A percentile compares a stretch with the other conserved stretches of the same genome.
phyloP scores from a whole-genome alignment of 352 stramenopile genomes.

The Blastocystis sp. region DNA sequence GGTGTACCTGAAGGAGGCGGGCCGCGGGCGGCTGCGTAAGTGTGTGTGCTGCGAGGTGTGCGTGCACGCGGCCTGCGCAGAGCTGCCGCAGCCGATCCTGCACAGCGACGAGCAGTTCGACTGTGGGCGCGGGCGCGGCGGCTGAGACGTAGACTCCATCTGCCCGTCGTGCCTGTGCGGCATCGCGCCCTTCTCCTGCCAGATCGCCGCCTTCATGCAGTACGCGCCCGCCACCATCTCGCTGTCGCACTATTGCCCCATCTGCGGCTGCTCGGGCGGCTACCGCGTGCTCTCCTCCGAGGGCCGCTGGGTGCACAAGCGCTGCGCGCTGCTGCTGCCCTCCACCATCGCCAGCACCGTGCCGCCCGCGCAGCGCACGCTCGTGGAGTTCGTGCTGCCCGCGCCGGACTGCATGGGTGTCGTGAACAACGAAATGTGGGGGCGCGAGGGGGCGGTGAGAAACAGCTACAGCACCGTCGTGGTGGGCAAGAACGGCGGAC shows the following conservation, averaged over 20 bases:
- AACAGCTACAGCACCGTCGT: neutral
- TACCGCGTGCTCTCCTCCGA: conserved; percentile 36
- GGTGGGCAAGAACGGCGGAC: neutral
- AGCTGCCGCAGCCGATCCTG: neutral
- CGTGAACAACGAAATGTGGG: neutral
- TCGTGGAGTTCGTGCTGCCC: conserved; percentile 61
- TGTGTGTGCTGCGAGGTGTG: neutral
- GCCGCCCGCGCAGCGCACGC: neutral
- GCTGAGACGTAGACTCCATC: neutral
- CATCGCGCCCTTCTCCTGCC: neutral
- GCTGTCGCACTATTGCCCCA: neutral
- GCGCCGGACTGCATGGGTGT: conserved; percentile 12
- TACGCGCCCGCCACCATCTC: neutral
- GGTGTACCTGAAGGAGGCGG: conserved; percentile 2
- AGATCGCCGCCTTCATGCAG: neutral
- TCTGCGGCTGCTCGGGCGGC: neutral
- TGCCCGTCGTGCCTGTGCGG: neutral
- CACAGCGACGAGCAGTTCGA: neutral
- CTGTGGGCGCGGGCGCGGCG: neutral
- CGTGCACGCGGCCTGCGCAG: neutral
- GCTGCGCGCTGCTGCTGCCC: conserved; percentile 7
- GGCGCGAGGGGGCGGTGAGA: neutral
- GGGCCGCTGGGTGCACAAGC: conserved; percentile 26
- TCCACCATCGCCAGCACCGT: neutral
- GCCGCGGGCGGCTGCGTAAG: neutral